Base-by-base conservation (phyloP, 148 eudicot species). In the Mesembryanthemum crystallinum region DNA sequence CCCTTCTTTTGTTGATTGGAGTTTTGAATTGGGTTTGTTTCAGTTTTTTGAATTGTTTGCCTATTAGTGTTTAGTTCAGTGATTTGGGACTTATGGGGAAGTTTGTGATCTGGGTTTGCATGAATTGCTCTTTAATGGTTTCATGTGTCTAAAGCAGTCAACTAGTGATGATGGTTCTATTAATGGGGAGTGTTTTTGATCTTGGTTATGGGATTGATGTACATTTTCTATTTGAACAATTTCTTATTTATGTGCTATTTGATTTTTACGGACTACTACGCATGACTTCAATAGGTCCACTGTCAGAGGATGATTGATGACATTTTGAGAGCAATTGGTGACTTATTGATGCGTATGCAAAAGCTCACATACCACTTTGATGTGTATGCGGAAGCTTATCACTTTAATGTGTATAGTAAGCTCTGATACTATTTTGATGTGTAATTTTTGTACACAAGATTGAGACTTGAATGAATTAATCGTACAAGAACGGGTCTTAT, bases 21-120 rank as follows among this genome's bases (percentile, higher is more conserved):
- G 51, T 39, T 75, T 43, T 30, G 5, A 23, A 8, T 4, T 24
- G 25, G 51, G 12, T 65, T 24, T 13, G 25, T 1, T 10, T 32
- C n/a, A 30, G 35, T 42, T 61, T 1, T 60, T 47, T 18, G 17
- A 37, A 2, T 37, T 65, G 67, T 32, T 7, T 17, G 43, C 43
- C 37, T 20, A 3, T 60, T 52, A 15, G n/a, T 3, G 7, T 20
- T 13, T 15, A 1, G 21, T 17, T 52, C n/a, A 52, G 10, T 52
- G 10, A 15, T 20, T 52, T 20, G 4, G 4, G 1, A 5, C 10
- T 29, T 28, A 4, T 4, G 5, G 6, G 8, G 66, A 62, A 12
- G 24, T 37, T 42, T 72, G 1, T 78, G 76, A 72, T 54, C 28
- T 65, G 81, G 80, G 72, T 52, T 71, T 77, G 68, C 11, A 3